Evolutionary conservation across 2,329 filamentous ascomycete species (phyloP).

Genomic region (Neurospora sp.): DNA sequence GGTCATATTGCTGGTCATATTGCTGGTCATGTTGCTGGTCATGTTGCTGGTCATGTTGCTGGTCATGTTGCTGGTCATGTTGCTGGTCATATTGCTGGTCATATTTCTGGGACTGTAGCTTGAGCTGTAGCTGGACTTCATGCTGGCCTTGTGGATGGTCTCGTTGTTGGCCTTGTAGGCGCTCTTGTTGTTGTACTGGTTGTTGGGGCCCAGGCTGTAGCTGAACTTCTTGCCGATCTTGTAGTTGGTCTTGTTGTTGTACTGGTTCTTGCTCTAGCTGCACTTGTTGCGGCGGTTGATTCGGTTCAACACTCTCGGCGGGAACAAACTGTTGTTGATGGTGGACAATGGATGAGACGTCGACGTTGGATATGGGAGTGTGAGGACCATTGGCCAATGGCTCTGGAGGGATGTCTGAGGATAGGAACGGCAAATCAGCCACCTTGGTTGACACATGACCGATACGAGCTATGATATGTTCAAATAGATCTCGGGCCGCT

Average conservation of each 20-base stretch:
- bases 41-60: neutral
- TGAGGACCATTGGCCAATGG: slow-evolving; percentile 5
- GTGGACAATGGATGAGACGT: slow-evolving; percentile 1
- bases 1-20: neutral
- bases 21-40: neutral
- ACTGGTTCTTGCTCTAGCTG: neutral
- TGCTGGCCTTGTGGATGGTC: neutral
- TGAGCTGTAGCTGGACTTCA: neutral
- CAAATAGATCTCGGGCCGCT: slow-evolving; percentile 14
- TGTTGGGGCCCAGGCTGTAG: neutral
- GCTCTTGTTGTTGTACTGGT: neutral
- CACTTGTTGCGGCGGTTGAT: neutral
- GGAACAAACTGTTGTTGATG: slow-evolving; percentile 1
- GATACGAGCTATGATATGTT: slow-evolving; percentile 13
- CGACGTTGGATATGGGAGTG: slow-evolving; percentile 9
- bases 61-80: neutral
- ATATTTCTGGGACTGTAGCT: neutral
- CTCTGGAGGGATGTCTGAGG: slow-evolving; percentile 5
- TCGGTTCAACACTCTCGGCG: neutral
- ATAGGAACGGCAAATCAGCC: slow-evolving; percentile 4
- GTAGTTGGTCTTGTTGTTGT: neutral
- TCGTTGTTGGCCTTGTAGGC: neutral
- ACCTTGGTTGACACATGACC: slow-evolving; percentile 11
- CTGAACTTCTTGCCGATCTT: neutral
- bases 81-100: neutral